Base-by-base conservation (phyloP, 306 rosid species). In the Trifolium repens region DNA sequence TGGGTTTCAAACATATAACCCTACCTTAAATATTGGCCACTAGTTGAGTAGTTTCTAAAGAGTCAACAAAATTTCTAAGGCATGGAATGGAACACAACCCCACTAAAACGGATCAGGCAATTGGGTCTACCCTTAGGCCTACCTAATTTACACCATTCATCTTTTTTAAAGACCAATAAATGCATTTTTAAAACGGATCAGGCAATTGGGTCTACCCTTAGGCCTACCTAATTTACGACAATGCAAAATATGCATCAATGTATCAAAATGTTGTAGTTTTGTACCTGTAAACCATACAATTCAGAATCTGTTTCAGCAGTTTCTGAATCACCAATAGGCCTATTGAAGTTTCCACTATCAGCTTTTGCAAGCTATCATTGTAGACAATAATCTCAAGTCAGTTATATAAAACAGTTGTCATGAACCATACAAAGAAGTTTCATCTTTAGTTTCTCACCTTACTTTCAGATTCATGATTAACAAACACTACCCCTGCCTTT, bases 241-340 rank as follows among this genome's bases (percentile, higher is more conserved):
- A 61, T 16, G 69, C 16, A 9, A 55, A 55, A 59, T 66, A 53
- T 47, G 35, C 77, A 69, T 52, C 17, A 32, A 62, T 53, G 60
- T 39, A 69, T 76, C 55, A 70, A 79, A 78, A 54, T 62, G 68
- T n/a, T 67, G 75, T 42, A 35, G 75, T 75, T 82, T 67, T 9
- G 57, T 78, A 94, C 97, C 97, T 94, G 97, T 86, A 94, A 84
- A 82, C 97, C 97, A 32, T 88, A 80, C 74, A 89, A 59, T 79
- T 81, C 97, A 8, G 93, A 88, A 75, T 85, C 97, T 53, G 80
- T 81, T 88, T 94, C 96, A 69, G 88, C 68, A 47, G 82, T 86
- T 59, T 77, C 61, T 69, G 85, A 77, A 78, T 87, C 91, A 54
- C 85, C 82, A 64, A 79, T 77, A 43, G 79, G 74, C 49, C 80